A percentile compares a stretch with the other conserved stretches of the same genome.
Evolutionary conservation across 768 basidiomycete species (phyloP).

Genomic region (Pisolithus albus): DNA sequence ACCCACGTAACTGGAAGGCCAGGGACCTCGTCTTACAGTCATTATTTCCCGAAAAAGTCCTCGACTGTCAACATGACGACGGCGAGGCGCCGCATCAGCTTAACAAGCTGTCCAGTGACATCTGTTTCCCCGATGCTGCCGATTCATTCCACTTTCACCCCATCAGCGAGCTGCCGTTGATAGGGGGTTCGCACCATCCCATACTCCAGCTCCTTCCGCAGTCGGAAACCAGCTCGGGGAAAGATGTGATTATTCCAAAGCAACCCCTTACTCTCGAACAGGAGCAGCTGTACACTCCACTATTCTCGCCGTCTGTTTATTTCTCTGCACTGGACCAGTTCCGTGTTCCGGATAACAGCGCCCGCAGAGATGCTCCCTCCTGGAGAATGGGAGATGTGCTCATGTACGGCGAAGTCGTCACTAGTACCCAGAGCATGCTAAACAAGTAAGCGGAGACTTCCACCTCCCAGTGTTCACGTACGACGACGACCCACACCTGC

Average conservation of each 20-base stretch:
- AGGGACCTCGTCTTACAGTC: constrained; percentile 9
- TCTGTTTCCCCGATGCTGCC: constrained; percentile 52
- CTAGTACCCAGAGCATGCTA: constrained; percentile 91
- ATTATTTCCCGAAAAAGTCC: constrained; percentile 15
- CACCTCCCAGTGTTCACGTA: background rate
- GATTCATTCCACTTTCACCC: constrained; percentile 65
- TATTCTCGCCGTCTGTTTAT: constrained; percentile 63
- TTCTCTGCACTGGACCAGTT: constrained; percentile 43
- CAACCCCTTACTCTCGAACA: constrained; percentile 43
- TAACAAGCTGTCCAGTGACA: constrained; percentile 18
- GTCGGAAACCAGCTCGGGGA: constrained; percentile 25
- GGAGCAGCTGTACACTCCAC: constrained; percentile 42
- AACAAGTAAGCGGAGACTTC: constrained; percentile 58
- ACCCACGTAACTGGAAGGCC: constrained; percentile 18
- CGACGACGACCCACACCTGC: background rate
- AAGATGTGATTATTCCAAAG: constrained; percentile 46
- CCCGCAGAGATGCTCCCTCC: constrained; percentile 14
- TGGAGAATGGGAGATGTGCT: constrained; percentile 73
- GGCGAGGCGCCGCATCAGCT: constrained; percentile 22
- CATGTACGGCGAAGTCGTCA: constrained; percentile 83
- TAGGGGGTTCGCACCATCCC: constrained; percentile 10
- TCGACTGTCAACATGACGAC: constrained; percentile 39
- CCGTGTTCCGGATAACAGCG: constrained; percentile 20
- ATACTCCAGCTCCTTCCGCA: constrained; percentile 11
- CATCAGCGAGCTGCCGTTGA: constrained; percentile 19